Conservation (phyloP, 2,329 filamentous ascomycete genomes). For the Xylariaceae sp. region DNA sequence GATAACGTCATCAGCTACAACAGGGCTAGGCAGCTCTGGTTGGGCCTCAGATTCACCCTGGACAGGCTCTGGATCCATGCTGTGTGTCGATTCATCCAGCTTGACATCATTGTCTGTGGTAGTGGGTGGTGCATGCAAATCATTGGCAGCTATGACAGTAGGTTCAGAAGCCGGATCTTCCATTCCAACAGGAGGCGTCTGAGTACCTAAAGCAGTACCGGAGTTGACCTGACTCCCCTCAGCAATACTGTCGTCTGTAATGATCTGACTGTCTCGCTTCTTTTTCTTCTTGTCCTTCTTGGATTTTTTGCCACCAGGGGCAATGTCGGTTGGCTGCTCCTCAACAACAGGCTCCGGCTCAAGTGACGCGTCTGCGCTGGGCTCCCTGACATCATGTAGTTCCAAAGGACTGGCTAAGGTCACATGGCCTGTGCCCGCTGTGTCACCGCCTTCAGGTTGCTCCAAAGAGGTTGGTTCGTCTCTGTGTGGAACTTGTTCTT, state of each 20-base stretch:
- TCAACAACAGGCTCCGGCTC: neutral
- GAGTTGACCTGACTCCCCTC: conserved; percentile 3
- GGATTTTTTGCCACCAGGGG: conserved; percentile 6
- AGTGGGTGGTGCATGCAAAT: neutral
- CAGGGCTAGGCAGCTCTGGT: neutral
- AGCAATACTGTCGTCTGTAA: conserved; percentile 6
- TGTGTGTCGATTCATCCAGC: neutral
- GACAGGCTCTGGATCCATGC: neutral
- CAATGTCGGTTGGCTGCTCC: neutral
- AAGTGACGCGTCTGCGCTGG: conserved; percentile 1
- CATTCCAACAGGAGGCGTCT: conserved; percentile 4
- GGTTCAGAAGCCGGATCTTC: neutral
- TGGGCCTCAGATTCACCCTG: neutral
- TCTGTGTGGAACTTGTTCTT: neutral
- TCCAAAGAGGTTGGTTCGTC: too few relatives aligned
- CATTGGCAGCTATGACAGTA: too few relatives aligned
- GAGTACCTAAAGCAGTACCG: conserved; percentile 4
- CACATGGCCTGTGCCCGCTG: too few relatives aligned
- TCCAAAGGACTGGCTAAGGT: too few relatives aligned
- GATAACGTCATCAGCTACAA: too few relatives aligned
- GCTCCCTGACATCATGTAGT: too few relatives aligned
- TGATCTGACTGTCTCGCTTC: conserved; percentile 9
- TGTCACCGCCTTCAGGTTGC: too few relatives aligned
- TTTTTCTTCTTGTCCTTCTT: conserved; percentile 20
- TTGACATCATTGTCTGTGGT: neutral